phyloP scores from a whole-genome alignment of 2,329 filamentous ascomycete species.

The Venturia aucupariae region DNA sequence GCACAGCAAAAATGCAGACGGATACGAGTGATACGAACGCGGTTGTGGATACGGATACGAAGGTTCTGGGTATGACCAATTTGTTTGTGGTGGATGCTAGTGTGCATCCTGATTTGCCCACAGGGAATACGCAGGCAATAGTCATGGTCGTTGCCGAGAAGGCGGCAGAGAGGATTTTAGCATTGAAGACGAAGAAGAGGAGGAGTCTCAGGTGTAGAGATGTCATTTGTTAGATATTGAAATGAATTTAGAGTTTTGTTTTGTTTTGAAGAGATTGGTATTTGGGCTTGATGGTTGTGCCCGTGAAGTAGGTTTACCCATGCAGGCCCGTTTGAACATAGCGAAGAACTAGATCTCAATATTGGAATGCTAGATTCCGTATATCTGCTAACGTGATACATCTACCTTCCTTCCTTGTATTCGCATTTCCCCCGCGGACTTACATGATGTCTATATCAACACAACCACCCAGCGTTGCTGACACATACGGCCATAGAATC shows the following conservation, averaged over 20 bases:
- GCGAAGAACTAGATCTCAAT: too few relatives aligned
- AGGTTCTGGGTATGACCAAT: slow-evolving; percentile 27
- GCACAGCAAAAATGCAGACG: slow-evolving; percentile 2
- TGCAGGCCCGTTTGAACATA: too few relatives aligned
- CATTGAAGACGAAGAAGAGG: background rate
- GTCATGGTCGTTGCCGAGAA: slow-evolving; percentile 31
- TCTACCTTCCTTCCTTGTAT: too few relatives aligned
- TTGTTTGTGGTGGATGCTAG: slow-evolving; percentile 31
- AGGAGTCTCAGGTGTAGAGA: background rate
- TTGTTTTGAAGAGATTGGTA: background rate
- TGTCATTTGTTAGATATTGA: background rate
- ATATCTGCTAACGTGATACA: too few relatives aligned
- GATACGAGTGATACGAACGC: background rate
- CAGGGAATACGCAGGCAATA: slow-evolving; percentile 27
- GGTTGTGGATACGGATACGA: slow-evolving; percentile 7
- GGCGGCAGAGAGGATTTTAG: slow-evolving; percentile 17
- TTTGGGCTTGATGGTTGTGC: too few relatives aligned
- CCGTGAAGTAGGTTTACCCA: too few relatives aligned
- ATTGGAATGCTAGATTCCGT: too few relatives aligned
- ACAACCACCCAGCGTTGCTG: background rate
- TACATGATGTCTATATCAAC: background rate
- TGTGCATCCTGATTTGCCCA: slow-evolving; percentile 25
- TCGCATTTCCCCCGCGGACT: too few relatives aligned
- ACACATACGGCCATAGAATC: background rate
- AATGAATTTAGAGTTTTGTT: background rate